Percentiles rank a stretch among this genome's conserved stretches.
Evolutionary conservation across 1,284 basidiomycete species (phyloP).

Genomic region (Hemileia vastatrix): DNA sequence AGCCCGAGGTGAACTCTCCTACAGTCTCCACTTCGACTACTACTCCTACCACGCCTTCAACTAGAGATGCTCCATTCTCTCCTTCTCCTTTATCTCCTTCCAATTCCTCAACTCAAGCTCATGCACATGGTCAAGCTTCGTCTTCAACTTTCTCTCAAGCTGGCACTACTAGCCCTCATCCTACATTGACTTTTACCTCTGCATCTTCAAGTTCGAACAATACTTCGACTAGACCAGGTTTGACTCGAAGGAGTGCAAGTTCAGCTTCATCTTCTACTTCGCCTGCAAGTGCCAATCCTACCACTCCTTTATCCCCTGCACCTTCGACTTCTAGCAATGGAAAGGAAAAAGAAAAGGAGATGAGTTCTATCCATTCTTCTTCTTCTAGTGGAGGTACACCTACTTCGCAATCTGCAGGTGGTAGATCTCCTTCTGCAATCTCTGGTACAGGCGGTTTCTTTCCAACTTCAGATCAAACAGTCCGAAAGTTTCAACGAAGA

Average conservation of each 20-base stretch:
- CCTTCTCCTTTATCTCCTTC: not conserved
- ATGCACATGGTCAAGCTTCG: not conserved
- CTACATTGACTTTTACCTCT: not conserved
- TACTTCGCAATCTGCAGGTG: not conserved
- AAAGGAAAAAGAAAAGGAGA: not conserved
- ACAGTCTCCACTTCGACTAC: not conserved
- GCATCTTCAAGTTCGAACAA: not conserved
- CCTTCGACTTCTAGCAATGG: not conserved
- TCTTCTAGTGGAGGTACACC: not conserved
- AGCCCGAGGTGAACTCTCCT: not conserved
- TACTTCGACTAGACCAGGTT: not conserved
- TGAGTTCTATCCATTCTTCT: not conserved
- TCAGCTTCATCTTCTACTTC: not conserved
- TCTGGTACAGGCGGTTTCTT: slow-evolving; percentile 1
- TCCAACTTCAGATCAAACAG: not conserved
- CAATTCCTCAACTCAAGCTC: not conserved
- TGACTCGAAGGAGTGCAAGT: not conserved
- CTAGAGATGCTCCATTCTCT: not conserved
- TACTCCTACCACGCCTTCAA: not conserved
- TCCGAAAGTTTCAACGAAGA: not conserved
- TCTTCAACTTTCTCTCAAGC: not conserved
- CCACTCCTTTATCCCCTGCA: not conserved
- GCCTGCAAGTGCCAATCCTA: not conserved
- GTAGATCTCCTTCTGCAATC: not conserved
- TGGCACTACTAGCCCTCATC: not conserved